These are phyloP conservation scores for Hippophae gyantsensis DNA, from an alignment of 306 rosid species.

Conservation along the genomic window DNA sequence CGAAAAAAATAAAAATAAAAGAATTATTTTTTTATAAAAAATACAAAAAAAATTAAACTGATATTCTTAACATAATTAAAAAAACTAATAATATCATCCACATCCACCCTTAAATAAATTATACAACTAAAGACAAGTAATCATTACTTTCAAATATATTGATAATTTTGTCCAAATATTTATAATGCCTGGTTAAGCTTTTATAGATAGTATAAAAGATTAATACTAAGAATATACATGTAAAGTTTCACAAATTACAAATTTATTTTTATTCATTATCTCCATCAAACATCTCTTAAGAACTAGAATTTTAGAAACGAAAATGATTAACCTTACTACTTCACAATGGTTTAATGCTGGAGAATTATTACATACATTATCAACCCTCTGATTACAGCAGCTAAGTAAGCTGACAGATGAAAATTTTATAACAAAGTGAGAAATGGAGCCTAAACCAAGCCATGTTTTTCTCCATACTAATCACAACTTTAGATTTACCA, in stretches of 20 bases:
- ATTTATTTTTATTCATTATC: constrained; percentile 20
- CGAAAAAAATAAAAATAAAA: too few species aligned
- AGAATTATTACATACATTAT: constrained; percentile 30
- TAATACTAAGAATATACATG: too few species aligned
- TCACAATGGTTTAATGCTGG: constrained; percentile 20
- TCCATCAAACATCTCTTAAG: background rate
- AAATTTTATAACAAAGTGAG: constrained; percentile 2
- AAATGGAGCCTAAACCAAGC: constrained; percentile 1
- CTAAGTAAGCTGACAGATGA: constrained; percentile 6
- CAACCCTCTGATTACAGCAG: constrained; percentile 23
- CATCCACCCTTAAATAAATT: too few species aligned
- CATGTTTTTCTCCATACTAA: constrained; percentile 16
- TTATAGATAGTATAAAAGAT: too few species aligned
- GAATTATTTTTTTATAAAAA: too few species aligned
- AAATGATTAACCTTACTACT: constrained; percentile 14
- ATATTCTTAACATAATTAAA: too few species aligned
- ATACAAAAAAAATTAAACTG: too few species aligned
- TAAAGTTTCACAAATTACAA: background rate
- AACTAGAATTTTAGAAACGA: constrained; percentile 8
- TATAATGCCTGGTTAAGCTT: too few species aligned
- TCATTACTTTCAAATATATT: too few species aligned
- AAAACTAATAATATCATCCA: too few species aligned
- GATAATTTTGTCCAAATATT: too few species aligned
- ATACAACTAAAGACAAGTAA: too few species aligned
- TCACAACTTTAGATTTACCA: constrained; percentile 16